phyloP scores from a whole-genome alignment of 257 asterid genomes.

The Handroanthus guayacan region DNA sequence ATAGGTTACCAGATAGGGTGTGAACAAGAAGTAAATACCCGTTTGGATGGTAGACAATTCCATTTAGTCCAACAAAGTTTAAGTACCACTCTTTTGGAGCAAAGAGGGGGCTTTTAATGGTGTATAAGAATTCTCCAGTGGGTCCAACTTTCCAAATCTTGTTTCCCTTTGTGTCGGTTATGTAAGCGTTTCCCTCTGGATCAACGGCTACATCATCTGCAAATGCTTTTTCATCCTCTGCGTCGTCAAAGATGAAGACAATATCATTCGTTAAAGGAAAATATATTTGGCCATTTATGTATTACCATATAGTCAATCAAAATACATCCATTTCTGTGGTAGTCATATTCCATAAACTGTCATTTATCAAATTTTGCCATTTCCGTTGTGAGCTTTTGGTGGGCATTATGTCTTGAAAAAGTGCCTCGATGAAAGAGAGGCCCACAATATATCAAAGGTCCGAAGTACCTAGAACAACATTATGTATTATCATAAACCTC shows the following conservation, averaged over 20 bases:
- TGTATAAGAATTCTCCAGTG: conserved; percentile 55
- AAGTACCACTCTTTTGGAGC: conserved; percentile 68
- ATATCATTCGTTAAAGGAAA: no score
- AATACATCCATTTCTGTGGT: neutral
- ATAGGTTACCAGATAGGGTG: conserved; percentile 73
- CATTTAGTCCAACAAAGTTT: conserved; percentile 68
- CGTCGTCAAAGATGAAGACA: conserved; percentile 14
- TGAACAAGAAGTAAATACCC: conserved; percentile 79
- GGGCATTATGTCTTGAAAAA: no score
- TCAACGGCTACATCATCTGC: conserved; percentile 90
- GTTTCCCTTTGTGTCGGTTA: conserved; percentile 72
- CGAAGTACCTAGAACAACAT: no score
- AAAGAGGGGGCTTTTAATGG: conserved; percentile 70
- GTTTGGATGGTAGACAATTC: conserved; percentile 87
- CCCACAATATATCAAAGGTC: no score
- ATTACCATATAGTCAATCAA: neutral
- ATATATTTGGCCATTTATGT: neutral
- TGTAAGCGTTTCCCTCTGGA: conserved; percentile 73
- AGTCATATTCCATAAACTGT: conserved; percentile 1
- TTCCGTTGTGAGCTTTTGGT: no score
- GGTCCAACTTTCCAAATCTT: conserved; percentile 82
- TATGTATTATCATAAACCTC: no score
- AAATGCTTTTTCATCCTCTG: conserved; percentile 69
- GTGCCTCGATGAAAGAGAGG: no score
- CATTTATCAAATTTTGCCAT: neutral